Evolutionary conservation across 2,329 filamentous ascomycete genomes (phyloP).

Genomic region (Penicillium palitans): DNA sequence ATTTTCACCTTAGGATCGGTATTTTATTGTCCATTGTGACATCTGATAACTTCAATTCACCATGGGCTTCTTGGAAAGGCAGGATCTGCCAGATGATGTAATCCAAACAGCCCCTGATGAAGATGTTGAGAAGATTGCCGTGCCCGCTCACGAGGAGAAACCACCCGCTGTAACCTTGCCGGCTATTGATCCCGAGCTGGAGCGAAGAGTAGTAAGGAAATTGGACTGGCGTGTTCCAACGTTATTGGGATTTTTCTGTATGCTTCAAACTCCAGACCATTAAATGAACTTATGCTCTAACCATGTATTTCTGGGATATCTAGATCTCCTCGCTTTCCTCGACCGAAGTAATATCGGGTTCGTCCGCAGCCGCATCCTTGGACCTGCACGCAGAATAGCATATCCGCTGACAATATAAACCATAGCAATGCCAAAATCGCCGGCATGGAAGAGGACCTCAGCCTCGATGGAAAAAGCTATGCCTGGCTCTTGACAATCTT

Average conservation of each 20-base stretch:
- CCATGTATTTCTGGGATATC: neutral
- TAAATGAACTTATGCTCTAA: neutral
- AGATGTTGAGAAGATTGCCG: constrained; percentile 31
- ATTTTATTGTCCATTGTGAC: neutral
- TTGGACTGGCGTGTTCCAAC: constrained; percentile 39
- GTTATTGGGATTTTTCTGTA: constrained; percentile 44
- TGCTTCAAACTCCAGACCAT: constrained; percentile 10
- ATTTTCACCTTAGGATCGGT: neutral
- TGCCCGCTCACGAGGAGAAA: constrained; percentile 26
- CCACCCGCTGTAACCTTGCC: constrained; percentile 13
- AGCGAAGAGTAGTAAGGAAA: constrained; percentile 40
- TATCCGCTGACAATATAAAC: constrained; percentile 3
- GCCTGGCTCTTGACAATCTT: constrained; percentile 56
- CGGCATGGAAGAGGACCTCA: constrained; percentile 53
- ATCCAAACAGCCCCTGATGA: constrained; percentile 22
- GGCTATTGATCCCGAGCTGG: constrained; percentile 37
- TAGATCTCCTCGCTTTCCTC: constrained; percentile 50
- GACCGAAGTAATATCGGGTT: constrained; percentile 55
- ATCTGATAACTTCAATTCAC: neutral
- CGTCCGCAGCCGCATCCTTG: constrained; percentile 8
- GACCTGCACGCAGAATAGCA: neutral
- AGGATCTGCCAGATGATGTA: constrained; percentile 20
- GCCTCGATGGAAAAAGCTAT: constrained; percentile 50
- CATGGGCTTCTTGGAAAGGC: constrained; percentile 28
- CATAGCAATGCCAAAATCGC: constrained; percentile 55